Conservation (phyloP, 192 early-diverging fungal species). For the Spinellus fusiger region DNA sequence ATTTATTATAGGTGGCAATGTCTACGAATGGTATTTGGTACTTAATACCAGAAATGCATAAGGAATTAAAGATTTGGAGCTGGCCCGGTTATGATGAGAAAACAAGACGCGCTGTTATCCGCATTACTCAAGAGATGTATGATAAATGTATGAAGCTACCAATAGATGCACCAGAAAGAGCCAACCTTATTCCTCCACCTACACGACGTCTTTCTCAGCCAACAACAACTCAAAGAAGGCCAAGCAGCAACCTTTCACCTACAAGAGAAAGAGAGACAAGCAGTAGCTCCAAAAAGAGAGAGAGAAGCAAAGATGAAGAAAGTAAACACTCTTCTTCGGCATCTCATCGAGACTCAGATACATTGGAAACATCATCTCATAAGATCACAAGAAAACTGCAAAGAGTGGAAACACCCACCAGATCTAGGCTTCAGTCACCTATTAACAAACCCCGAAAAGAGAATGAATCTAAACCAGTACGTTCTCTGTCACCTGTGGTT, state of each 20-base stretch:
- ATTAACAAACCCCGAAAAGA: too few relatives aligned
- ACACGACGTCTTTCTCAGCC: background rate
- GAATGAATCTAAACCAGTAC: too few relatives aligned
- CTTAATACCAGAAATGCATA: background rate
- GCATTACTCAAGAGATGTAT: background rate
- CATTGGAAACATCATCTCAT: too few relatives aligned
- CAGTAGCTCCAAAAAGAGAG: too few relatives aligned
- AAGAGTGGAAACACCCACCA: too few relatives aligned
- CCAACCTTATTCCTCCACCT: background rate
- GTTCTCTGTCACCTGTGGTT: too few relatives aligned
- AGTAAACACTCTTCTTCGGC: too few relatives aligned
- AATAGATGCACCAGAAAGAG: background rate
- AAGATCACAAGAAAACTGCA: too few relatives aligned
- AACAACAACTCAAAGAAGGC: background rate
- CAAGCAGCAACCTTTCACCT: background rate
- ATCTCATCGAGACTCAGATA: too few relatives aligned
- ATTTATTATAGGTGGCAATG: background rate
- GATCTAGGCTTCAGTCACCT: too few relatives aligned
- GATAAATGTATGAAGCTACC: background rate
- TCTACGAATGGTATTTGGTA: background rate
- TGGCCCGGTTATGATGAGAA: background rate
- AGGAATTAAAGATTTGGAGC: background rate
- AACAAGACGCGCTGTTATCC: background rate
- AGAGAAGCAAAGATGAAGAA: too few relatives aligned
- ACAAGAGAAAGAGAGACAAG: background rate